Evolutionary conservation across 139 green algal genomes (phyloP).

Genomic region (Auxenochlorella protothecoides): DNA sequence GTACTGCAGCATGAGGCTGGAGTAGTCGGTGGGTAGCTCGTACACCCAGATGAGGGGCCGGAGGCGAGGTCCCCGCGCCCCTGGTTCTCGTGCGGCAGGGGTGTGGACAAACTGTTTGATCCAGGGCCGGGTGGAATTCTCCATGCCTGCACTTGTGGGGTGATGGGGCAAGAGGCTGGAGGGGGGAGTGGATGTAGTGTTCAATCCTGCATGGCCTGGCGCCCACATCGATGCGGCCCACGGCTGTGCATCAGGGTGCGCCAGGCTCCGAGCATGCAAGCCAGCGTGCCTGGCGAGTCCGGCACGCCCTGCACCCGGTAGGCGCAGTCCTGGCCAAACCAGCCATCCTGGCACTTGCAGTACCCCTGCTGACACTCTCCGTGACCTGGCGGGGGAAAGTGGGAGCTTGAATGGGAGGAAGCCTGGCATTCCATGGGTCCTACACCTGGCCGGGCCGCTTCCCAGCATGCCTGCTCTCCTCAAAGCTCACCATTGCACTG

Average conservation of each 20-base stretch:
- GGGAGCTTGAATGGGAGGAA: no score
- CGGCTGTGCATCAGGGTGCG: no score
- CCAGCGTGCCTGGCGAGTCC: not conserved
- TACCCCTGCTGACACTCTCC: conserved; percentile 42
- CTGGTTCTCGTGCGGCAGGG: not conserved
- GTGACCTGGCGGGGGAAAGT: not conserved
- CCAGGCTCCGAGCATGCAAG: not conserved
- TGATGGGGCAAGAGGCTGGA: not conserved
- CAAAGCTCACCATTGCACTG: conserved; percentile 30
- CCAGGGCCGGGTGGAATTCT: not conserved
- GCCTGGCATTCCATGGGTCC: no score
- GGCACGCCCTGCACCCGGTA: conserved; percentile 10
- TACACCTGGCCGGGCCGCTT: no score
- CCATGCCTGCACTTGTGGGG: not conserved
- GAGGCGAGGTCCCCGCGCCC: no score
- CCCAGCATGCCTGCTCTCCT: no score
- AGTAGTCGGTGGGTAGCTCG: not conserved
- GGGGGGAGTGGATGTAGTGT: no score
- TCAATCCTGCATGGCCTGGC: no score
- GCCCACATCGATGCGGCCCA: no score
- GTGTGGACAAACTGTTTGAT: conserved; percentile 3
- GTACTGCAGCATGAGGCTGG: conserved; percentile 6
- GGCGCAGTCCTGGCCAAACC: conserved; percentile 39
- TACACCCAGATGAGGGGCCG: not conserved
- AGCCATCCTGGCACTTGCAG: conserved; percentile 43